These are phyloP conservation scores for Arthromyces matolae DNA, from an alignment of 768 basidiomycete genomes.

Conservation along the genomic window DNA sequence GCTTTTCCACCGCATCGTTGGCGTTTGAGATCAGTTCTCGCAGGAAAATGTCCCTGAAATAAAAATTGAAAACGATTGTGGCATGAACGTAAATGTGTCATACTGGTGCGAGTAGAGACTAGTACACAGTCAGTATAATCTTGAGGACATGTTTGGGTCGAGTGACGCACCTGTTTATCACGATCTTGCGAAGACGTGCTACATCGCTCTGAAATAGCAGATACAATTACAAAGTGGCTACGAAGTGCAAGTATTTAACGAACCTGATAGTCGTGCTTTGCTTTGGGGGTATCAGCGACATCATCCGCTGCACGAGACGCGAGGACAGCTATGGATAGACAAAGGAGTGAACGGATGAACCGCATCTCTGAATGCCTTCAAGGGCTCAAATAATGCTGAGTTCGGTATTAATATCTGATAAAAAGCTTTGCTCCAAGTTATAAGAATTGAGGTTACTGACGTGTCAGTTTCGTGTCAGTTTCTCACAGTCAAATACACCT, in stretches of 20 bases:
- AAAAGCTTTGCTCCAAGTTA: too few relatives aligned
- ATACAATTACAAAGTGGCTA: background rate
- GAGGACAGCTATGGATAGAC: conserved; percentile 39
- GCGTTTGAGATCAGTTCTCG: conserved; percentile 93
- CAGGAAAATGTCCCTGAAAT: conserved; percentile 70
- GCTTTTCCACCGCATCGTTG: conserved; percentile 95
- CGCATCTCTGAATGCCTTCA: conserved; percentile 46
- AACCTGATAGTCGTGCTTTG: conserved; percentile 73
- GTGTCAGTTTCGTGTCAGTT: conserved; percentile 46
- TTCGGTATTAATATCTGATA: too few relatives aligned
- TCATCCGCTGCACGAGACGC: conserved; percentile 50
- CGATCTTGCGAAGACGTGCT: conserved; percentile 86
- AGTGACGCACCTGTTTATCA: conserved; percentile 71
- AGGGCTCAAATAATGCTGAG: background rate
- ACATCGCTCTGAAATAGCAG: conserved; percentile 73
- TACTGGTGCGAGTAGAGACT: conserved; percentile 85
- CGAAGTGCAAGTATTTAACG: conserved; percentile 10
- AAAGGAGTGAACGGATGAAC: conserved; percentile 47
- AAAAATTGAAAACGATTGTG: conserved; percentile 3
- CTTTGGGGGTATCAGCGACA: conserved; percentile 36
- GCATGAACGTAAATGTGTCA: conserved; percentile 14
- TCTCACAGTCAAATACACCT: too few relatives aligned
- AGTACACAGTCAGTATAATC: conserved; percentile 7
- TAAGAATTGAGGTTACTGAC: conserved; percentile 32
- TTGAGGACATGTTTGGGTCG: background rate